Evolutionary conservation across 192 early-diverging fungal genomes (phyloP), one percentile per base, ranked within the genome.

Genomic region (Coemansia sp.): DNA sequence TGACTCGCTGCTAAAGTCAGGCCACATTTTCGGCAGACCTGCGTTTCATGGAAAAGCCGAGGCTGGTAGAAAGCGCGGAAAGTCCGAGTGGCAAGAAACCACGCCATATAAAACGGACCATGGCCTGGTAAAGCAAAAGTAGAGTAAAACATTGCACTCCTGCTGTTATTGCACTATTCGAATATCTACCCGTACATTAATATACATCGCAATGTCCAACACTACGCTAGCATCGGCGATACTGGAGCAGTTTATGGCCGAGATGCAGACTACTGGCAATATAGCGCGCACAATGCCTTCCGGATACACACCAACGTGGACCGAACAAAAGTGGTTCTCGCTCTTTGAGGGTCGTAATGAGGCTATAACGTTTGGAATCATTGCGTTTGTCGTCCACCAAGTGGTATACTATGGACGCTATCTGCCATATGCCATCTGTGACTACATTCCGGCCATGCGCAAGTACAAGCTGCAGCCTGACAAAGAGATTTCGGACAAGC

Each of bases 381-480:
- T 93, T 52, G 76, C 92, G 11, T 94, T 97, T 65, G 19, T 84
- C 19, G 85, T 92, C 74, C 93, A 97, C 84, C 91, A 97, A 82
- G 56, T 90, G n/a, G 88, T 93, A 45, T 95, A 92, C 82, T 95
- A 93, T 73, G 89, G 87, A 19, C 90, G 93, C 14, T 94, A 88
- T 66, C 38, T 94, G 8, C 94, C 94, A 2, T 97, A 90, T 66
- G 72, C 83, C 45, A 79, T 93, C 65, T 87, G 86, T 62, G 95
- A 97, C 72, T 85, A 86, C 61, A 92, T 97, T 60, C 93, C 95
- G 0, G 84, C 81, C 21, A 72, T 86, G 74, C 78, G 67, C 61
- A 77, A 86, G 64, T 93, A 89, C 83, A 88, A 85, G 83, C 85
- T 91, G 49, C 91, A 93, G 77, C 87, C 82, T 14, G 73, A 82